These are phyloP conservation scores for Pichia kudriavzevii DNA, from an alignment of 1,139 yeast genomes.

Conservation along the genomic window DNA sequence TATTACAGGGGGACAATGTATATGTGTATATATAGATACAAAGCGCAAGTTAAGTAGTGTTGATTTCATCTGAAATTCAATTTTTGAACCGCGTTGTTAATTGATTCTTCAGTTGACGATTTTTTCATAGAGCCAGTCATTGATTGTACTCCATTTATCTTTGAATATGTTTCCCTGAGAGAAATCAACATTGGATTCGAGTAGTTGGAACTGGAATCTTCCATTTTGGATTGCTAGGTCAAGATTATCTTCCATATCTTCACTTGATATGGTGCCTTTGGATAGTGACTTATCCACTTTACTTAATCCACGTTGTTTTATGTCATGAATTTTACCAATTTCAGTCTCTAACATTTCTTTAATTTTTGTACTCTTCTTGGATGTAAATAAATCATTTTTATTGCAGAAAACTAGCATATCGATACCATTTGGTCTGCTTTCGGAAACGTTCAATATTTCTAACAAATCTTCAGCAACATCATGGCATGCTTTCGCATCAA, in stretches of 20 bases:
- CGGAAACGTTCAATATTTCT: constrained; percentile 49
- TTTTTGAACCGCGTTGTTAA: not conserved
- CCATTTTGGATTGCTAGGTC: constrained; percentile 22
- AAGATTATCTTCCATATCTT: constrained; percentile 40
- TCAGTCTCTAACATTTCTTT: constrained; percentile 54
- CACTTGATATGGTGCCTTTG: constrained; percentile 30
- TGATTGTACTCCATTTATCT: constrained; percentile 52
- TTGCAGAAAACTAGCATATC: constrained; percentile 74
- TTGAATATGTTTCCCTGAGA: constrained; percentile 59
- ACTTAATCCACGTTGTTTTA: constrained; percentile 35
- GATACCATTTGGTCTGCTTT: constrained; percentile 53
- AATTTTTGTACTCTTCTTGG: constrained; percentile 62
- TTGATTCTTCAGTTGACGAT: constrained; percentile 41
- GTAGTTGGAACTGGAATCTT: constrained; percentile 49
- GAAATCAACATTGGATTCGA: constrained; percentile 71
- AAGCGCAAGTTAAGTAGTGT: too few species aligned
- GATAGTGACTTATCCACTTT: constrained; percentile 32
- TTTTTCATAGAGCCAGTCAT: constrained; percentile 67
- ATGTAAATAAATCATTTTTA: constrained; percentile 76
- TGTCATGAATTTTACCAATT: constrained; percentile 47
- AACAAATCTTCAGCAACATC: constrained; percentile 48
- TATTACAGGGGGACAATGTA: too few species aligned
- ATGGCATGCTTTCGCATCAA: constrained; percentile 36
- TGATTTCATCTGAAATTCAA: not conserved
- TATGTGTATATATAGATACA: too few species aligned